Evolutionary conservation across 805 yeast genomes (phyloP), one percentile per base, ranked within the genome.

Genomic region (Ogataea trehaloabstinens): DNA sequence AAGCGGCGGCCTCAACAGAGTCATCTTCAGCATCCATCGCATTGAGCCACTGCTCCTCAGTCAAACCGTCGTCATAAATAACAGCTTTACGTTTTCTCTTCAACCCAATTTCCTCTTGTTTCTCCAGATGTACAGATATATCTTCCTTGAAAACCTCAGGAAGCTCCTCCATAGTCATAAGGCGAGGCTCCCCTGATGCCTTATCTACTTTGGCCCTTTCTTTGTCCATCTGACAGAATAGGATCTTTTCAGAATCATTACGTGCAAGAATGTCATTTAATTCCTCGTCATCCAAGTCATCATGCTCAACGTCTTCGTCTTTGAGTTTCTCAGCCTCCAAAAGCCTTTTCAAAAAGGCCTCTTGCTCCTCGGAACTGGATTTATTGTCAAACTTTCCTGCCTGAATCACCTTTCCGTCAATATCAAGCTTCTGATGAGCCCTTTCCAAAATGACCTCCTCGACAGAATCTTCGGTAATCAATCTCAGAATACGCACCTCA

Each of bases 351-450:
- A 85, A 71, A 39, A 80, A 78, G 12, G 83, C 90, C 61, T 85
- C 95, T 61, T 85, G 93, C 59, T 85, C 95, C 62, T 85, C 93
- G 2, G 90, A 78, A 8, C 91, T 85, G 3, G 91, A 83, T 59
- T 85, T 85, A 55, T 85, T 84, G 64, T 85, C 91, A 56, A 85
- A 85, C 58, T 85, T 85, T 77, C 95, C 95, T 6, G 95, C 95
- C 58, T 85, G 95, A 61, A 85, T 85, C 52, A 85, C 95, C 60
- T 85, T 85, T 40, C 93, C 95, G 60, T 85, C 95, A 48, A 85
- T 85, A 55, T 85, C 93, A 53, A 85, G 69, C 58, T 85, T 85
- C 53, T 83, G 87, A 61, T 79, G 85, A 0, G 95, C 95, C 59
- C 89, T 74, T 54, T 85, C 91, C 51, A 85, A 69, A 45, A 85